A percentile compares a stretch with the other conserved stretches of the same genome.
Conservation (phyloP, 2,329 filamentous ascomycete genomes). For the Fusarium irregulare region DNA sequence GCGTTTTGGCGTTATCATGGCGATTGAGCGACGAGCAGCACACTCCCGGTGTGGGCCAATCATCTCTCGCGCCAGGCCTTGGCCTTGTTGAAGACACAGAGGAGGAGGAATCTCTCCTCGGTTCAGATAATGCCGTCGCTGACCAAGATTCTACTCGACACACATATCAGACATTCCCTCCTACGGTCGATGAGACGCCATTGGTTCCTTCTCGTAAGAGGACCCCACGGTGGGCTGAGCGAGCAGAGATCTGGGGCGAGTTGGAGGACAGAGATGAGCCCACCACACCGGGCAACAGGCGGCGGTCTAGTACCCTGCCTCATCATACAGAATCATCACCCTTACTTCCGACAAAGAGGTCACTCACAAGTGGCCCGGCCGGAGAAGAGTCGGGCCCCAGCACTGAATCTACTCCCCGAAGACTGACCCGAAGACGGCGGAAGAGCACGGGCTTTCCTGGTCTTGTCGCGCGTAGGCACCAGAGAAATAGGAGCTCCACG, state of each 20-base stretch:
- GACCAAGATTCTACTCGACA: constrained; percentile 54
- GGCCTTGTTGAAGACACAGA: constrained; percentile 80
- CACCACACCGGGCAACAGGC: constrained; percentile 54
- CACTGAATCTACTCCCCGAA: constrained; percentile 48
- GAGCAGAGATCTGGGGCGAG: constrained; percentile 87
- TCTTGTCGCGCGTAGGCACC: constrained; percentile 64
- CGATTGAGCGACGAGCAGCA: constrained; percentile 83
- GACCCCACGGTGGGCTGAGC: constrained; percentile 71
- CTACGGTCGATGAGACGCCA: constrained; percentile 52
- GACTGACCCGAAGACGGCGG: constrained; percentile 58
- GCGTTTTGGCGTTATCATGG: constrained; percentile 94
- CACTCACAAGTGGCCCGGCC: constrained; percentile 46
- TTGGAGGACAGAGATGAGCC: constrained; percentile 77
- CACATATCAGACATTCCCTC: constrained; percentile 62
- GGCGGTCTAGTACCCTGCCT: constrained; percentile 63
- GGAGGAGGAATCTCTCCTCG: constrained; percentile 66
- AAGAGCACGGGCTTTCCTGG: constrained; percentile 72
- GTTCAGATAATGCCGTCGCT: constrained; percentile 57
- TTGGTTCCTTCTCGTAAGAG: constrained; percentile 59
- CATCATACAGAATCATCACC: constrained; percentile 55
- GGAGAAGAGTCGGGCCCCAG: constrained; percentile 47
- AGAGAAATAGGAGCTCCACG: constrained; percentile 53
- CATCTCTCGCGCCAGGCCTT: constrained; percentile 82
- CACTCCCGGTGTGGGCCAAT: constrained; percentile 69
- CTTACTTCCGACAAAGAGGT: constrained; percentile 52